Base-by-base conservation (phyloP, 345 rosid species). In the Corchorus capsularis region DNA sequence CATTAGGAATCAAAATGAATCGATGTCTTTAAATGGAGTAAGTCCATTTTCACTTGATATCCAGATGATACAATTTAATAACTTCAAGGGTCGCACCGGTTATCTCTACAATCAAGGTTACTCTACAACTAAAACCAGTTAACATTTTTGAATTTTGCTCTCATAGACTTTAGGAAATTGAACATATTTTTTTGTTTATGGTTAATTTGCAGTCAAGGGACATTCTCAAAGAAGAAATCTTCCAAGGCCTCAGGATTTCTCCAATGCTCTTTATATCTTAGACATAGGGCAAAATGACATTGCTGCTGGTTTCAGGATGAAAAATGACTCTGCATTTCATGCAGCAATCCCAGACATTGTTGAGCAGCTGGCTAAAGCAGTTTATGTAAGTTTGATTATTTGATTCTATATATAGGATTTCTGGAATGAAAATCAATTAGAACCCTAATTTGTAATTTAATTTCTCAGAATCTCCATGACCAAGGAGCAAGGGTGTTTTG, bases 1-100 rank as follows among this genome's bases (percentile, higher is more conserved):
- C 45, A 89, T 95, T 22, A 82, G 89, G 77, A 87, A 87, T 74
- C 98, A 79, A 55, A 93, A 95, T 73, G 97, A 92, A 79, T 88
- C 96, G 2, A 90, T 89, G 17, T 89, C 63, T 52, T 85, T 90
- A 75, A 89, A 87, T 64, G 96, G 99, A 8, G 89, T 93, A 35
- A 90, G 94, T 80, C 98, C 99, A 1, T 95, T 95, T 76, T 84
- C 88, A 67, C 98, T 93, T 19, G 96, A 89, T 75, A 83, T 92
- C 89, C 99, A 95, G 91, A 87, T 92, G 68, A 66, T 61, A 17
- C 99, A 95, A 17, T 95, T 86, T 71, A 39, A 73, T 56, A 91
- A 92, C 13, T 93, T 95, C 79, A 90, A 85, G 79, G 83, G 78
- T 13, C 86, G 98, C 46, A 83, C 96, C 10, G 80, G 80, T 0